Evolutionary conservation across 768 basidiomycete genomes (phyloP), one percentile per base, ranked within the genome.

Genomic region (Gelatoporia subvermispora): DNA sequence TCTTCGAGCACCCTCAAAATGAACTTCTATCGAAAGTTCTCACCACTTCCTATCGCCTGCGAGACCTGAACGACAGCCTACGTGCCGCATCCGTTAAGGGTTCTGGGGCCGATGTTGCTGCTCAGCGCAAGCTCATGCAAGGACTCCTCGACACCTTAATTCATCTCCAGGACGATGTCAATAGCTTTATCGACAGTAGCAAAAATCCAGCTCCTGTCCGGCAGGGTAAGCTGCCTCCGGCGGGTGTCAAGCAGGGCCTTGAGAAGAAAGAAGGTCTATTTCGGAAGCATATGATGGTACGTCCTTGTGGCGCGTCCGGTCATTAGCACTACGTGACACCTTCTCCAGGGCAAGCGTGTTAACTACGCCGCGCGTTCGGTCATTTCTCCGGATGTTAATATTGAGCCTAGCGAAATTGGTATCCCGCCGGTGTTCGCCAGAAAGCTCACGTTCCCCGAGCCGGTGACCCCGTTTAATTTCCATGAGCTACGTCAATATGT

Each of bases 361-460:
- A 98, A 99, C 67, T 96, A 95, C 65, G 94, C 96, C 36, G 96
- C 96, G 18, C 93, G 96, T 54, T 99, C 96, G n/a, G 96, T 99
- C 62, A 99, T 99, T 56, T 99, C 96, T 16, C 96, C 96, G 10
- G 96, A 99, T 63, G 89, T 97, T 59, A 98, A 98, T 68, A 98
- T 99, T 56, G 96, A 99, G 68, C 91, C 96, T 24, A 94, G 91
- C 65, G 96, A 99, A 68, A 99, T 99, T 48, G 96, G 96, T 35
- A 82, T 99, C 22, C 96, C 96, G 5, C 96, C 96, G 24, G 88
- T 98, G 43, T 99, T 99, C 64, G 96, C 96, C 1, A 80, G 85
- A 59, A 97, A 96, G 63, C 72, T 99, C 62, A 99, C 96, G 3
- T 99, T 92, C 71, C 93, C 96, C 3, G 96, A 97, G 65, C 93